These are phyloP conservation scores for Haplosporangium gracile DNA, from an alignment of 192 early-diverging fungal genomes.

Conservation along the genomic window DNA sequence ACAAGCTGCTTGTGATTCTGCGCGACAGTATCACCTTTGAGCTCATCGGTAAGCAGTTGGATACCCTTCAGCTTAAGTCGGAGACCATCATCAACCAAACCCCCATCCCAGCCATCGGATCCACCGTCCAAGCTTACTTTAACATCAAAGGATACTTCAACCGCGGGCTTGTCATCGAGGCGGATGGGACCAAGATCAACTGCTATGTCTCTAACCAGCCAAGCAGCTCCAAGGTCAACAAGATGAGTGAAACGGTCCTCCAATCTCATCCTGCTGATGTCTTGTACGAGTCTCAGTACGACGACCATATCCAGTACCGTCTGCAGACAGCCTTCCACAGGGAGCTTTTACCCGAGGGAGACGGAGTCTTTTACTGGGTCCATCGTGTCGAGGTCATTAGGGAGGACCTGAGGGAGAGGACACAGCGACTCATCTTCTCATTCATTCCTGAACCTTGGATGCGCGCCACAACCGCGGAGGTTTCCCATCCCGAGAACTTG, in stretches of 20 bases:
- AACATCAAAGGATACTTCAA: conserved; percentile 34
- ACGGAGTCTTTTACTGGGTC: conserved; percentile 47
- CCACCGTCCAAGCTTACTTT: conserved; percentile 34
- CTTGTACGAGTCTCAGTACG: conserved; percentile 14
- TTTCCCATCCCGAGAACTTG: conserved; percentile 36
- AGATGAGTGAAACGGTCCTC: conserved; percentile 10
- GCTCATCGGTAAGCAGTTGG: conserved; percentile 32
- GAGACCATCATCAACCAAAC: conserved; percentile 33
- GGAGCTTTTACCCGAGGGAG: conserved; percentile 50
- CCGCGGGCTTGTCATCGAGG: conserved; percentile 39
- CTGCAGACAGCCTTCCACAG: conserved; percentile 28
- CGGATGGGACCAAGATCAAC: conserved; percentile 37
- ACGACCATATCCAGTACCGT: conserved; percentile 30
- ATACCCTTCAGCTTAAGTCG: conserved; percentile 46
- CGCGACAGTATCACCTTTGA: conserved; percentile 33
- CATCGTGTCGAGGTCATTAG: conserved; percentile 40
- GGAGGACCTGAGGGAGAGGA: conserved; percentile 16
- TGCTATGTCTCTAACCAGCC: conserved; percentile 43
- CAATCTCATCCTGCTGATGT: conserved; percentile 15
- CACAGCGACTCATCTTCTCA: conserved; percentile 33
- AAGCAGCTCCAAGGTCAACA: conserved; percentile 23
- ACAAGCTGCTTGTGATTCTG: conserved; percentile 44
- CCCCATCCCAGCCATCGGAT: conserved; percentile 41
- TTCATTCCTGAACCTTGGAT: conserved; percentile 55
- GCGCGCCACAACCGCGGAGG: conserved; percentile 41